phyloP scores from a whole-genome alignment of 257 asterid genomes.

The Solanum virginianum region DNA sequence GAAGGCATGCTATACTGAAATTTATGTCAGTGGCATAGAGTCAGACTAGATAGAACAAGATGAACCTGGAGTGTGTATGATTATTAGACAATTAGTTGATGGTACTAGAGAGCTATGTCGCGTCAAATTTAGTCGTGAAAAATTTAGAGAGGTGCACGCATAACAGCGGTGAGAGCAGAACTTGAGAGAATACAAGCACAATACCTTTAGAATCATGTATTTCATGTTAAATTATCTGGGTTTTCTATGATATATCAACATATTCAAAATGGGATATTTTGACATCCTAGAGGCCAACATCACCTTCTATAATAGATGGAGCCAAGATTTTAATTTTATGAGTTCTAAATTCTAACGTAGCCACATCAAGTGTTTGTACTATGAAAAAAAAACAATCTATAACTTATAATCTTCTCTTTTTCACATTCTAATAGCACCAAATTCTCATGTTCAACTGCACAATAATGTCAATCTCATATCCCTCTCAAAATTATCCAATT shows the following conservation, averaged over 20 bases:
- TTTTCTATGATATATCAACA: too few species aligned
- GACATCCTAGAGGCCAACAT: not conserved
- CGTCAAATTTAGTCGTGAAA: slow-evolving; percentile 45
- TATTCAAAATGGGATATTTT: too few species aligned
- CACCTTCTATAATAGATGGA: not conserved
- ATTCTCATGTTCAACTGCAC: too few species aligned
- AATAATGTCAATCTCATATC: too few species aligned
- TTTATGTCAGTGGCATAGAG: slow-evolving; percentile 80
- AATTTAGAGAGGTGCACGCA: slow-evolving; percentile 11
- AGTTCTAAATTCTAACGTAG: not conserved
- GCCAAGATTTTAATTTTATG: not conserved
- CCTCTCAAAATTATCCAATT: too few species aligned
- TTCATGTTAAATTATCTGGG: not conserved
- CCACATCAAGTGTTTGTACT: not conserved
- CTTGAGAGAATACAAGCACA: slow-evolving; percentile 11
- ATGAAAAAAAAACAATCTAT: too few species aligned
- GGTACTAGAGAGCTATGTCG: slow-evolving; percentile 88
- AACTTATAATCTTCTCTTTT: too few species aligned
- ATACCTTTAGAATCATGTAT: slow-evolving; percentile 1
- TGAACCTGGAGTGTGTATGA: slow-evolving; percentile 75
- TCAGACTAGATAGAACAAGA: slow-evolving; percentile 92
- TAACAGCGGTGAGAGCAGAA: slow-evolving; percentile 13
- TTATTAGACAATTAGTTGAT: slow-evolving; percentile 73
- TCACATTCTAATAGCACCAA: too few species aligned
- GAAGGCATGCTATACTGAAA: too few species aligned